Base-by-base conservation (phyloP, 257 asterid species). In the Capsicum pubescens region DNA sequence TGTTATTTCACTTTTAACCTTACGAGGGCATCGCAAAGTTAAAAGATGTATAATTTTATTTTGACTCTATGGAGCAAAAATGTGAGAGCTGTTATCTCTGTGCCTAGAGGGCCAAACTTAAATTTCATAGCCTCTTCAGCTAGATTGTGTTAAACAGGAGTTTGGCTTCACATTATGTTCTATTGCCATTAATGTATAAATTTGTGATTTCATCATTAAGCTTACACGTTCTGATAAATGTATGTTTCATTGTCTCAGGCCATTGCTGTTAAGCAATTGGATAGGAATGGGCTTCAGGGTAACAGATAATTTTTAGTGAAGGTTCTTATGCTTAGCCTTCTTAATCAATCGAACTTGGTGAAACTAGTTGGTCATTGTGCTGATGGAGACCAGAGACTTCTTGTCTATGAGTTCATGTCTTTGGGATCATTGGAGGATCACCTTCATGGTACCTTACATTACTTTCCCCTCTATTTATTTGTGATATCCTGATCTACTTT, bases 381-480 rank as follows among this genome's bases (percentile, higher is more conserved):
- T 11, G 85, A 85, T 72, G 87, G 87, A 35, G 85, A 85, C 21
- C 85, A 85, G 44, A 70, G 87, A 15, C 82, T 85, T 46, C 52
- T 84, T 17, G 82, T 84, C 4, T 77, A 74, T n/a, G 83, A 84
- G 56, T 84, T 76, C 79, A 84, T 84, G 86, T 60, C 78, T 2
- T 48, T 44, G 32, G 86, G 86, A 4, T 64, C 48, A 17, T 85
- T 95, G 6, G 99, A 95, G 83, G 98, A 92, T 84, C 99, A 95
- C 88, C 88, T 95, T 21, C 89, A 94, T 1, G 94, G 98, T 95
- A 90, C 55, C 15, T 5, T 19, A 55, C 57, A 55, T 55, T 55
- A 6, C 59, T 0, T 19, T 26, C 36, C 56, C 32, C 11, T 8
- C 16, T n/a, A 7, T 59, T 5, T 56, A 26, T 81, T 39, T 16